Evolutionary conservation across 208 protist species (phyloP), one percentile per base, ranked within the genome.

Genomic region (Trypanosoma scelopori): DNA sequence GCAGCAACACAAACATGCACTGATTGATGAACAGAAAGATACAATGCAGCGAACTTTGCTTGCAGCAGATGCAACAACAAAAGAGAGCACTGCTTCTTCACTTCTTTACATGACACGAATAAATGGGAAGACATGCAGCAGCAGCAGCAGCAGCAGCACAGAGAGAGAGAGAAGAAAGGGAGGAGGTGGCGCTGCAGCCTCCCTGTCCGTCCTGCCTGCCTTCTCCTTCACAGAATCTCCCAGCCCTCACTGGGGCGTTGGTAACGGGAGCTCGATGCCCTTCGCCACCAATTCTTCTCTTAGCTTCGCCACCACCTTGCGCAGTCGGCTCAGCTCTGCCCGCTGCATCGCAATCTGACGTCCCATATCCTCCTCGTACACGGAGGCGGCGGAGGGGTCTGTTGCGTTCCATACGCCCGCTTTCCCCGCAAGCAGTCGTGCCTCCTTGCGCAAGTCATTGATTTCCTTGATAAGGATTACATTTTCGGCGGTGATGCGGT

Each of bases 361-460:
- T 56, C 23, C 42, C 35, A 70, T 77, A 62, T 93, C 85, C 53
- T 94, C 84, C 18, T 84, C 74, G 57, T 84, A 92, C 3, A 78
- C 83, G 18, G 84, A 85, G 18, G 78, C 65, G n/a, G 71, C 72
- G n/a, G 16, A 63, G 0, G 79, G 76, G 55, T 88, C 82, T 27
- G 80, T 76, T 25, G 69, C 65, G 11, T 75, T 78, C 67, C 85
- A 59, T 43, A 90, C 55, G 22, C 86, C 75, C 1, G 84, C 84
- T 57, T 87, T 84, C 32, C 74, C 85, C 20, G 85, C 80, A 49
- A 97, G 67, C 37, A 84, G 76, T 57, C 95, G 85, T 25, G 97
- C 91, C 78, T 99, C 97, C 57, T 97, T 92, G 43, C 97, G 88
- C 55, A 99, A 78, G 53, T 98, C 91, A 76, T 99, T 99, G 71